A percentile compares a stretch with the other conserved stretches of the same genome.
These are phyloP conservation scores for Lentinula novae-zelandiae DNA, from an alignment of 1,284 basidiomycete genomes.

Conservation along the genomic window DNA sequence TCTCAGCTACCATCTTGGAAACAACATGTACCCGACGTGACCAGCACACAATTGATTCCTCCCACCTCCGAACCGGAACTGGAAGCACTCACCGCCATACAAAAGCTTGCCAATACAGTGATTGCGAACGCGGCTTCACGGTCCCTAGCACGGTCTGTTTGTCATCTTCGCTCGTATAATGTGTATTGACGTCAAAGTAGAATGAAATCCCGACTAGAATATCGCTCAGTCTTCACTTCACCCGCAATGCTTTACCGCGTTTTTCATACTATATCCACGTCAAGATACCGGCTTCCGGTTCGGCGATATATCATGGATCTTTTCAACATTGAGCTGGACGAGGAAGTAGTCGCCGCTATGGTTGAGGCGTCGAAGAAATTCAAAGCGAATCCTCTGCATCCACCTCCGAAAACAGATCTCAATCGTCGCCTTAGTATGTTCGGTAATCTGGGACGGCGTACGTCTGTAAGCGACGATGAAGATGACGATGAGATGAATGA, in stretches of 20 bases:
- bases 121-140: constrained; percentile 92
- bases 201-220: constrained; percentile 78
- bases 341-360: constrained; percentile 50
- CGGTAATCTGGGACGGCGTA: constrained; percentile 42
- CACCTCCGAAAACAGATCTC: constrained; percentile 41
- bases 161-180: background rate
- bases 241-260: constrained; percentile 80
- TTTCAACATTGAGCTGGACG: constrained; percentile 79
- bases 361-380: constrained; percentile 46
- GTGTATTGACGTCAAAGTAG: constrained; percentile 33
- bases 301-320: constrained; percentile 90
- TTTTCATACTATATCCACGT: constrained; percentile 80
- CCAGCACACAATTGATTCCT: constrained; percentile 53
- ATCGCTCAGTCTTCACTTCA: constrained; percentile 74
- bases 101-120: constrained; percentile 94
- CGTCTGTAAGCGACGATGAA: constrained; percentile 59
- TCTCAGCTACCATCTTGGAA: constrained; percentile 78
- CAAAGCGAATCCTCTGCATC: constrained; percentile 45
- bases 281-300: constrained; percentile 87
- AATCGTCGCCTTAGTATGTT: constrained; percentile 55
- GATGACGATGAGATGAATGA: constrained; percentile 43
- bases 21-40: constrained; percentile 39
- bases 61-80: constrained; percentile 71
- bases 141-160: constrained; percentile 68
- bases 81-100: constrained; percentile 87